phyloP scores from a whole-genome alignment of 257 asterid species.

The Buddleja alternifolia region DNA sequence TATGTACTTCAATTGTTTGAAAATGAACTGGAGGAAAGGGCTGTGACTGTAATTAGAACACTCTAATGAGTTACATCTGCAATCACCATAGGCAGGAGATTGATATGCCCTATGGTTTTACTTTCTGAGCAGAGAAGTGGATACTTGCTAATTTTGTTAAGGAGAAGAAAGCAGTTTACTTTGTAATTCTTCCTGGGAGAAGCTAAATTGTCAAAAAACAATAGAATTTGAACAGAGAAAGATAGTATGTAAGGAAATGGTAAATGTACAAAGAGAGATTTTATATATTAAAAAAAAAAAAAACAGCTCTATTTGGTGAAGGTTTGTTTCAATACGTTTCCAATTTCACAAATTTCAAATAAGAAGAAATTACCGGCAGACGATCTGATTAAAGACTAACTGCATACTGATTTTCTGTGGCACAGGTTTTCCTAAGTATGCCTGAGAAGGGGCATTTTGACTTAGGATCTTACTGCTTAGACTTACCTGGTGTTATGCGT shows the following conservation, averaged over 20 bases:
- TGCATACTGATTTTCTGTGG: no score
- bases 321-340: not conserved
- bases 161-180: not conserved
- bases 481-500: not conserved
- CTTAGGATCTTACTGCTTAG: not conserved
- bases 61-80: not conserved
- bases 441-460: slow-evolving; percentile 6
- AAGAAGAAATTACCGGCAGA: not conserved
- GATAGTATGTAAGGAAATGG: slow-evolving; percentile 1
- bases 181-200: not conserved
- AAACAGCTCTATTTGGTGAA: not conserved
- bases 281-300: no score
- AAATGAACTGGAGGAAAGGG: not conserved
- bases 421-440: not conserved
- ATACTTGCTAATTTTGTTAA: not conserved
- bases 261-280: not conserved
- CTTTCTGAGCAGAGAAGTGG: not conserved
- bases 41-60: not conserved
- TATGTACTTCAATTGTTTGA: not conserved
- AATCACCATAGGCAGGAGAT: not conserved
- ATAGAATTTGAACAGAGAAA: not conserved
- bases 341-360: not conserved
- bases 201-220: not conserved
- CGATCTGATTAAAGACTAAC: not conserved
- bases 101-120: not conserved